Conservation (phyloP, 345 rosid genomes). For the Anacardium occidentale region DNA sequence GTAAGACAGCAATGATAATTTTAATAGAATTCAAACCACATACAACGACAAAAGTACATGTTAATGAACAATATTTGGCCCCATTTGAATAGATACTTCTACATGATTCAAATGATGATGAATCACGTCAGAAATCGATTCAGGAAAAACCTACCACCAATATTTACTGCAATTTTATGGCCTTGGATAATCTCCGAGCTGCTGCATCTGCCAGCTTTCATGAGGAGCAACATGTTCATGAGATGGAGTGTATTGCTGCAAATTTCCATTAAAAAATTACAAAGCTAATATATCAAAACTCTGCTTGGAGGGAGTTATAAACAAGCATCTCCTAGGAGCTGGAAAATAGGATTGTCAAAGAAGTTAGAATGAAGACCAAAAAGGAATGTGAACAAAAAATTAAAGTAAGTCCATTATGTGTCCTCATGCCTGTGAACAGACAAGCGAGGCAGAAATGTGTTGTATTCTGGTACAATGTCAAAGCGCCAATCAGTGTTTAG, state of each 20-base stretch:
- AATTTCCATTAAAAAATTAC: constrained; percentile 11
- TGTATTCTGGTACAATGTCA: background rate
- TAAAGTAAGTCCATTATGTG: no score
- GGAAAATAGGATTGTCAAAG: background rate
- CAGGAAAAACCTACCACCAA: constrained; percentile 29
- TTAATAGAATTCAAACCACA: constrained; percentile 18
- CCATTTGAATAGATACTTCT: constrained; percentile 28
- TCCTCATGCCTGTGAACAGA: no score
- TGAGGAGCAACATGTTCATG: constrained; percentile 76
- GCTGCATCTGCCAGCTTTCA: constrained; percentile 89
- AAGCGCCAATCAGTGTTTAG: background rate
- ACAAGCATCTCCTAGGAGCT: background rate
- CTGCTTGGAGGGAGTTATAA: background rate
- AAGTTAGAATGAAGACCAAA: background rate
- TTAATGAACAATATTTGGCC: constrained; percentile 26
- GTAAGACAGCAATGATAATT: constrained; percentile 25
- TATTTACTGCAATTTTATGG: constrained; percentile 34
- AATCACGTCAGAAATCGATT: constrained; percentile 33
- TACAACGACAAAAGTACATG: constrained; percentile 25
- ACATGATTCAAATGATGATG: constrained; percentile 28
- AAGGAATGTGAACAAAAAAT: no score
- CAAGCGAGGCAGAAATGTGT: background rate
- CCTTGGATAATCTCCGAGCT: constrained; percentile 58
- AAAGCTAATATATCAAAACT: background rate
- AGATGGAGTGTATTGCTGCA: constrained; percentile 68